Conservation (phyloP, 2,329 filamentous ascomycete species). For the Colletotrichum gigasporum region DNA sequence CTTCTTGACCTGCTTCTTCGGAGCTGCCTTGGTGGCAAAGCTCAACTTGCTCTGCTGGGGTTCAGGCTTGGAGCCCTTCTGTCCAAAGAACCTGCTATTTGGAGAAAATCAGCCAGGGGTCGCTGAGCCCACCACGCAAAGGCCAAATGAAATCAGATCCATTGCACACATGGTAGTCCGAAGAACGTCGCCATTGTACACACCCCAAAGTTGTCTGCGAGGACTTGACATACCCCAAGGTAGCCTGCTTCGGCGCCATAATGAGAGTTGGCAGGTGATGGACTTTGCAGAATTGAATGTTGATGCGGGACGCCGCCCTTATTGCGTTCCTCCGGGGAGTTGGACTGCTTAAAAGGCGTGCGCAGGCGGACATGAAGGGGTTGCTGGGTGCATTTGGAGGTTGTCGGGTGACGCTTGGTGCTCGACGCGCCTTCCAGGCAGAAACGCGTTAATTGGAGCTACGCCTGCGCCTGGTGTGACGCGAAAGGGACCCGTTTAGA, state of each 20-base stretch:
- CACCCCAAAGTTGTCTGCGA: slow-evolving; percentile 81
- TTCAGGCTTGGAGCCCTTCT: slow-evolving; percentile 65
- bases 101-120: slow-evolving; percentile 1
- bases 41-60: slow-evolving; percentile 82
- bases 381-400: no score
- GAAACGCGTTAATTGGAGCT: slow-evolving; percentile 50
- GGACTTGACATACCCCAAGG: slow-evolving; percentile 85
- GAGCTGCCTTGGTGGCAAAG: slow-evolving; percentile 69
- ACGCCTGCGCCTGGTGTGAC: neutral
- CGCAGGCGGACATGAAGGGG: slow-evolving; percentile 31
- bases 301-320: neutral
- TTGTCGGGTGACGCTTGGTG: slow-evolving; percentile 16
- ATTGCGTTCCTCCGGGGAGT: slow-evolving; percentile 6
- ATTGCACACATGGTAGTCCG: neutral
- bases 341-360: slow-evolving; percentile 17
- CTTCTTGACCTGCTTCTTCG: slow-evolving; percentile 44
- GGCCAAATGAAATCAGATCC: neutral
- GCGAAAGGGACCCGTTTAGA: slow-evolving; percentile 14
- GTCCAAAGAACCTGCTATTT: slow-evolving; percentile 84
- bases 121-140: neutral
- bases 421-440: slow-evolving; percentile 50
- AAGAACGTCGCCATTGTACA: slow-evolving; percentile 39
- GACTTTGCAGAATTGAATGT: neutral
- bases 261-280: slow-evolving; percentile 15
- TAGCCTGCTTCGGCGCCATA: slow-evolving; percentile 77